Evolutionary conservation across 805 yeast species (phyloP), one percentile per base, ranked within the genome.

Genomic region (Zygoascus biomembranicola): DNA sequence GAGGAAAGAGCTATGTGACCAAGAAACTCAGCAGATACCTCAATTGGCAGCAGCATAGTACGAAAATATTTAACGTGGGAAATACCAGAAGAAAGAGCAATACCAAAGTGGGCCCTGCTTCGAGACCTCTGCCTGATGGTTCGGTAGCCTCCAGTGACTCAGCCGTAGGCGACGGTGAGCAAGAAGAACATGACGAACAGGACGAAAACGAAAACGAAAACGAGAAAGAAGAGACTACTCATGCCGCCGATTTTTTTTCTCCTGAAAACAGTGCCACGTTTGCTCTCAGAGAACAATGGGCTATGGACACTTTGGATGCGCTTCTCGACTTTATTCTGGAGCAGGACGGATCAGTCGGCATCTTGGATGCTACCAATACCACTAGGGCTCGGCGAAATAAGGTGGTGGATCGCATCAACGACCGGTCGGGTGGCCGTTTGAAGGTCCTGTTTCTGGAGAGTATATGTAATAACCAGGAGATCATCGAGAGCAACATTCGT

Each of bases 1-100:
- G 97, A 52, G 99, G 99, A 2, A 92, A 92, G 68, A 86, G 95
- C 1, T 94, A 90, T 66, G 82, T 92, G 57, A 89, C 97, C 51
- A 92, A 90, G 69, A 92, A 94, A 66, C 75, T 92, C 48, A 87
- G 95, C 1, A 73, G 98, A 56, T 94, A 88, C 69, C 73, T 92
- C 66, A 92, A 92, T 70, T 92, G 97, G 95, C 79, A 90, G 42
- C 96, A 90, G 69, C 95, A 90, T 62, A 89, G 87, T 60, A 84
- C 95, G 55, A 77, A 85, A 58, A 90, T 92, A 9, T 92, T 94
- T 73, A 92, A 92, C 64, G 99, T 94, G 32, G 99, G 99, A 0
- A 87, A 94, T 63, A 92, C 97, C 0, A 78, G 99, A 62, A 77
- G 98, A 63, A 80, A 81, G 58, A 90, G 86, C 57, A 63, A 66